Evolutionary conservation across 2,329 filamentous ascomycete species (phyloP), one percentile per base, ranked within the genome.

Genomic region (Fusarium sp.): DNA sequence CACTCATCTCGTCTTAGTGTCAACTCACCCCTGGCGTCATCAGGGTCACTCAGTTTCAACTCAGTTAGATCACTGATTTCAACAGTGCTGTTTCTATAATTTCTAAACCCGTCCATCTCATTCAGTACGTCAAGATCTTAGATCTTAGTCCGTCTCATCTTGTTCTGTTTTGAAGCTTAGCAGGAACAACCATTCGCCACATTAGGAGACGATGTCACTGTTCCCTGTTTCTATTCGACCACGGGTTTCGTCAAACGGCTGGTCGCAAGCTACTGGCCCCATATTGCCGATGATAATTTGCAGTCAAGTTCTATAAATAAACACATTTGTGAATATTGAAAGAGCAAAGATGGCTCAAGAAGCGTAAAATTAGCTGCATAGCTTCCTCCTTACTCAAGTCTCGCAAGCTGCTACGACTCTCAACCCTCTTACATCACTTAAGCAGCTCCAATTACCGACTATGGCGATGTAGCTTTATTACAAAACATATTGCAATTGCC

Each of bases 1-100:
- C 73, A 70, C 65, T 75, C 65, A 68, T 68, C 47, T 68, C 49
- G 35, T 46, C 57, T 36, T 63, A 68, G 49, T 62, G 55, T 68
- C 49, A 39, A 44, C 29, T 50, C 41, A 42, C 57, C 63, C 65
- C 65, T 68, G 65, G 31, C 31, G 39, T 56, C 53, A 25, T 27
- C 33, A 38, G 22, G n/a, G 31, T 52, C 49, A 8, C 33, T 25
- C 9, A 17, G 33, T 53, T 29, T 39, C 49, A 53, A 27, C 49
- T 27, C 49, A n/a, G 38, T 50, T 35, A 14, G 22, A 22, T n/a
- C 33, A 38, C 49, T 52, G 18, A 14, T 22, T 52, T 38, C 22
- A 38, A 20, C 33, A 36, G 33, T 52, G 29, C 29, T n/a, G 22
- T 36, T 17, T 36, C 47, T 38, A 39, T 39, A n/a, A 39, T n/a